A percentile compares a stretch with the other conserved stretches of the same genome.
These are phyloP conservation scores for Leucoagaricus sp. DNA, from an alignment of 1,284 basidiomycete species.

Conservation along the genomic window DNA sequence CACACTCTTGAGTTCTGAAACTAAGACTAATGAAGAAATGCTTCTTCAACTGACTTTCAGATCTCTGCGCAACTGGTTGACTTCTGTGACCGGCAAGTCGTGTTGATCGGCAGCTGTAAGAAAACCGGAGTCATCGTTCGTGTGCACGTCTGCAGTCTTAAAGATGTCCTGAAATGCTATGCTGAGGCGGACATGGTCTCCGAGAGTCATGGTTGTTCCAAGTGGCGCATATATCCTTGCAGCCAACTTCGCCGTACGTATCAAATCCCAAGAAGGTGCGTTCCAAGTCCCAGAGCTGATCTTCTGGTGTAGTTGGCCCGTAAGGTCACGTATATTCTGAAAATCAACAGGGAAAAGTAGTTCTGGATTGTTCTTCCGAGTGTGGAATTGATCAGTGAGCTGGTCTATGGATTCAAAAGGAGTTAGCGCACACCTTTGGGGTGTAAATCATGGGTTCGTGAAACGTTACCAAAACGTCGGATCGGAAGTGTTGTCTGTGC, in stretches of 20 bases:
- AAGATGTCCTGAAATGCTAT: conserved; percentile 76
- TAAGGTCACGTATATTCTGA: conserved; percentile 58
- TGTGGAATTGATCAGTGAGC: not conserved
- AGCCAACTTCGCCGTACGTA: conserved; percentile 75
- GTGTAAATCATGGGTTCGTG: conserved; percentile 71
- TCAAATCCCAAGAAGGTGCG: conserved; percentile 79
- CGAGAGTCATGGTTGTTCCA: conserved; percentile 79
- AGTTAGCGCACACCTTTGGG: conserved; percentile 48
- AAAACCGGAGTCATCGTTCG: not conserved
- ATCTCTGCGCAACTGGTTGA: conserved; percentile 48
- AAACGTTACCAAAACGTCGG: conserved; percentile 84
- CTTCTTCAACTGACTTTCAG: conserved; percentile 51
- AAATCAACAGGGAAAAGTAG: conserved; percentile 70
- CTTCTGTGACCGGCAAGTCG: conserved; percentile 14
- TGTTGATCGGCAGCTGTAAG: conserved; percentile 18
- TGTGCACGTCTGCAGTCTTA: conserved; percentile 42
- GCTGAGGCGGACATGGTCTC: conserved; percentile 78
- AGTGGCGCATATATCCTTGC: conserved; percentile 80
- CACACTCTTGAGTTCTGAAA: conserved; percentile 6
- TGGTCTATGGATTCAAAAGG: not conserved
- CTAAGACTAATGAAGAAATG: not conserved
- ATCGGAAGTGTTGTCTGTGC: conserved; percentile 77
- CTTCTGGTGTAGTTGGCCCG: conserved; percentile 60
- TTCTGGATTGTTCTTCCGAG: conserved; percentile 61
- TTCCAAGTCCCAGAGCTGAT: conserved; percentile 79